Evolutionary conservation across 257 asterid species (phyloP).

Genomic region (Solanum chiquidenum): DNA sequence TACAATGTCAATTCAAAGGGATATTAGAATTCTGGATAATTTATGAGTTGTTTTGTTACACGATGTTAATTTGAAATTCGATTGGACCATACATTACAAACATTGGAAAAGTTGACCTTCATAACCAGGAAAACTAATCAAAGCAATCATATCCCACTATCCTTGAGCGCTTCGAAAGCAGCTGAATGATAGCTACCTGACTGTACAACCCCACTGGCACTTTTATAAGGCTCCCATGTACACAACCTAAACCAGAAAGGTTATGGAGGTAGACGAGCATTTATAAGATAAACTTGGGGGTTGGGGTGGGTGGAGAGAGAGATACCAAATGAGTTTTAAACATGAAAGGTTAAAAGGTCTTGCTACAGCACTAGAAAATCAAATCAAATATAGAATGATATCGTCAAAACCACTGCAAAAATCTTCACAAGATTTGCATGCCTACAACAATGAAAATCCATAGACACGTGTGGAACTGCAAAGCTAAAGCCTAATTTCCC

Average conservation of each 20-base stretch:
- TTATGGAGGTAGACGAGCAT: not conserved
- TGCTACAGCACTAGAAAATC: not conserved
- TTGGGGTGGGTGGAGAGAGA: not conserved
- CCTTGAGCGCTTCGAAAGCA: not conserved
- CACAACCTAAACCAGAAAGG: not conserved
- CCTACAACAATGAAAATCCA: not conserved
- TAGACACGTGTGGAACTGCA: not conserved
- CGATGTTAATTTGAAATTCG: not conserved
- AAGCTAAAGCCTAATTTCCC: not conserved
- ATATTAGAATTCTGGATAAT: not conserved
- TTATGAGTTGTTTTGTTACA: not conserved
- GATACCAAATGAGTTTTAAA: not conserved
- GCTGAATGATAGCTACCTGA: not conserved
- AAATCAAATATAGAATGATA: not conserved
- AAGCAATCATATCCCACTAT: not conserved
- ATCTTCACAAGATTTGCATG: not conserved
- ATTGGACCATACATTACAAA: not conserved
- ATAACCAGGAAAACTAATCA: not conserved
- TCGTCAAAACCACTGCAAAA: not conserved
- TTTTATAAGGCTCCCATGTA: no score
- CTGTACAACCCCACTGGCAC: not conserved
- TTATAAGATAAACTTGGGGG: not conserved
- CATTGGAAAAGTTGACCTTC: not conserved
- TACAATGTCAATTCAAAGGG: not conserved
- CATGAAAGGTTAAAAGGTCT: not conserved